Percentiles rank a stretch among this genome's conserved stretches.
phyloP scores from a whole-genome alignment of 1,139 yeast species.

The Candida dubliniensis region DNA sequence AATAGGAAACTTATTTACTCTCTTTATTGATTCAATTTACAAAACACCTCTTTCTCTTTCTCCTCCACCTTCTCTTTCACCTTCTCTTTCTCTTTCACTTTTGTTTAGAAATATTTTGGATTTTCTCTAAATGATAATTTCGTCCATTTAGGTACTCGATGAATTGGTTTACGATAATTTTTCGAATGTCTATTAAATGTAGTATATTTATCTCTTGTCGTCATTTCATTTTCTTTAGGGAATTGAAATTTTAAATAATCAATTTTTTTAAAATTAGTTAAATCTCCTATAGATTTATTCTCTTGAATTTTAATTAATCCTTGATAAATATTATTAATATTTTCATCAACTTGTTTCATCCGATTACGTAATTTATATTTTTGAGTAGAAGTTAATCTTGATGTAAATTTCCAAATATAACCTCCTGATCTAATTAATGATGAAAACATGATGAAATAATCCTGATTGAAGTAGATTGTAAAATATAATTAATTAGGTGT shows the following conservation, averaged over 20 bases:
- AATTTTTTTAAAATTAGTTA: conserved; percentile 51
- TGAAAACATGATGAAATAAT: conserved; percentile 70
- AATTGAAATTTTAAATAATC: conserved; percentile 55
- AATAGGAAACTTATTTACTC: too few species aligned
- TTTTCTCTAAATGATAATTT: conserved; percentile 76
- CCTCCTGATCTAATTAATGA: conserved; percentile 72
- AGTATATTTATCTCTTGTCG: conserved; percentile 79
- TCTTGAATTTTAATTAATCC: conserved; percentile 46
- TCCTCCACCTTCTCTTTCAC: background rate
- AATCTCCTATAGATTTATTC: conserved; percentile 30
- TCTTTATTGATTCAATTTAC: too few species aligned
- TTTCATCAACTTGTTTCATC: conserved; percentile 76
- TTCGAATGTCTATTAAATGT: conserved; percentile 73
- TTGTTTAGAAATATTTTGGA: conserved; percentile 66
- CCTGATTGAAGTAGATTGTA: too few species aligned
- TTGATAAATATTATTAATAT: conserved; percentile 65
- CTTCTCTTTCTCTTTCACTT: background rate
- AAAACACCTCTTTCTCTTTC: too few species aligned
- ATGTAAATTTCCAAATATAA: conserved; percentile 70
- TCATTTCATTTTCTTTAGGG: conserved; percentile 84
- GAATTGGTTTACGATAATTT: conserved; percentile 86
- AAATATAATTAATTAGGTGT: too few species aligned
- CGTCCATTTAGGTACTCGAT: conserved; percentile 88
- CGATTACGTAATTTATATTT: conserved; percentile 83
- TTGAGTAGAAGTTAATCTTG: conserved; percentile 76